Percentiles rank a stretch among this genome's conserved stretches.
phyloP scores from a whole-genome alignment of 2,329 filamentous ascomycete genomes.

The Truncatella angustata region DNA sequence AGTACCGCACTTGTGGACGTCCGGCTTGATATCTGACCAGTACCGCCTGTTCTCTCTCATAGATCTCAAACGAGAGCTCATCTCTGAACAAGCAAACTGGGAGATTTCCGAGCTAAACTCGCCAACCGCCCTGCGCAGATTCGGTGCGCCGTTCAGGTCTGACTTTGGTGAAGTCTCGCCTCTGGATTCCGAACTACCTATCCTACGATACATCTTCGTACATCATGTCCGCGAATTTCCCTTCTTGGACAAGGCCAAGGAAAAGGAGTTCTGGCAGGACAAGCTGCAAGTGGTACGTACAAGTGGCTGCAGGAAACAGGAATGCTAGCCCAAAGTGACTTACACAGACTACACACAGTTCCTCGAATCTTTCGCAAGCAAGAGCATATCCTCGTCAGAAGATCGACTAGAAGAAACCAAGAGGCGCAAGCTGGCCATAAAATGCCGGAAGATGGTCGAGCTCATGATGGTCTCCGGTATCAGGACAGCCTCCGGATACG shows the following conservation, averaged over 20 bases:
- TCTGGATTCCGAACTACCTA: conserved; percentile 88
- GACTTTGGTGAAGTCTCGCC: conserved; percentile 91
- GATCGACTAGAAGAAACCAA: conserved; percentile 96
- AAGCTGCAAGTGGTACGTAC: conserved; percentile 86
- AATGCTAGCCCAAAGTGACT: neutral
- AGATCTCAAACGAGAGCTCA: conserved; percentile 96
- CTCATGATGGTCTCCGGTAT: conserved; percentile 99
- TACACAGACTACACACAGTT: conserved; percentile 57
- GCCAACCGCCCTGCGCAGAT: conserved; percentile 88
- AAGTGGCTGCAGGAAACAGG: neutral
- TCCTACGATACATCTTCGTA: conserved; percentile 95
- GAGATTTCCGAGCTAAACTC: conserved; percentile 94
- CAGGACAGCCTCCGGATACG: conserved; percentile 92
- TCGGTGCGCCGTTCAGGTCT: conserved; percentile 92
- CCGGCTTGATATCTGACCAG: neutral
- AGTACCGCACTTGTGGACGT: conserved; percentile 7
- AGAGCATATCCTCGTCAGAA: conserved; percentile 95
- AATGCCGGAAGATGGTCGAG: conserved; percentile 94
- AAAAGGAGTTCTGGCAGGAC: conserved; percentile 99
- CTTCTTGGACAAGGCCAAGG: conserved; percentile 91
- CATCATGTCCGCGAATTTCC: conserved; percentile 97
- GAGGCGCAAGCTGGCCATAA: conserved; percentile 83
- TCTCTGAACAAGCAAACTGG: conserved; percentile 82
- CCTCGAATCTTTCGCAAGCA: conserved; percentile 93
- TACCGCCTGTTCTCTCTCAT: conserved; percentile 8